These are phyloP conservation scores for Saprolegnia diclina DNA, from an alignment of 352 stramenopile species.

Conservation along the genomic window DNA sequence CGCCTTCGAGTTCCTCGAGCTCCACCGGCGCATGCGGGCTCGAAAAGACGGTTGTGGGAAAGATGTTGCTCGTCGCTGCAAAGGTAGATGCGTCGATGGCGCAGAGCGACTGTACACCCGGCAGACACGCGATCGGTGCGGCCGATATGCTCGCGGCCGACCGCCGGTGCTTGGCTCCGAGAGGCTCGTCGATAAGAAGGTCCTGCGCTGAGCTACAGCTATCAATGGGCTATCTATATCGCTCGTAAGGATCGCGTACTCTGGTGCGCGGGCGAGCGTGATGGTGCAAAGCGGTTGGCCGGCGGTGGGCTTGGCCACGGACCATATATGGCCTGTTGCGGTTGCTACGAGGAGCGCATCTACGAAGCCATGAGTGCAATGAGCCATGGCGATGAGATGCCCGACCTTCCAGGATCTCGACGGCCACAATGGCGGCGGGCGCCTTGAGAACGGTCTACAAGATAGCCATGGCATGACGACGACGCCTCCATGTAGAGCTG, in stretches of 20 bases:
- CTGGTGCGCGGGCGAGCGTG: background rate
- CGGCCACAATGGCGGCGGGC: background rate
- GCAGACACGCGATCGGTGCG: background rate
- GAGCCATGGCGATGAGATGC: background rate
- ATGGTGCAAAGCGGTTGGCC: background rate
- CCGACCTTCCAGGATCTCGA: background rate
- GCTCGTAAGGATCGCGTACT: background rate
- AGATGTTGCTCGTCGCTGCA: background rate
- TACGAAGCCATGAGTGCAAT: background rate
- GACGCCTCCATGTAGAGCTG: too few relatives aligned
- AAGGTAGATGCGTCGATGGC: background rate
- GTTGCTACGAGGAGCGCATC: background rate
- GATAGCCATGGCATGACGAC: background rate
- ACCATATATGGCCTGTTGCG: background rate
- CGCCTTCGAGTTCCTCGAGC: background rate
- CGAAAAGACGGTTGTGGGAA: slow-evolving; percentile 2
- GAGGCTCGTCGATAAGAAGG: too few relatives aligned
- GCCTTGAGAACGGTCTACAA: background rate
- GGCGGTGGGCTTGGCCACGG: background rate
- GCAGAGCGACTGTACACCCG: background rate
- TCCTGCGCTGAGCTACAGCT: too few relatives aligned
- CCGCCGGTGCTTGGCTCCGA: too few relatives aligned
- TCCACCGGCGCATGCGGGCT: background rate
- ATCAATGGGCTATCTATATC: too few relatives aligned
- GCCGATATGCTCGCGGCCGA: too few relatives aligned